Evolutionary conservation across 441 rosid genomes (phyloP), one percentile per base, ranked within the genome.

Genomic region (Adansonia gregorii): DNA sequence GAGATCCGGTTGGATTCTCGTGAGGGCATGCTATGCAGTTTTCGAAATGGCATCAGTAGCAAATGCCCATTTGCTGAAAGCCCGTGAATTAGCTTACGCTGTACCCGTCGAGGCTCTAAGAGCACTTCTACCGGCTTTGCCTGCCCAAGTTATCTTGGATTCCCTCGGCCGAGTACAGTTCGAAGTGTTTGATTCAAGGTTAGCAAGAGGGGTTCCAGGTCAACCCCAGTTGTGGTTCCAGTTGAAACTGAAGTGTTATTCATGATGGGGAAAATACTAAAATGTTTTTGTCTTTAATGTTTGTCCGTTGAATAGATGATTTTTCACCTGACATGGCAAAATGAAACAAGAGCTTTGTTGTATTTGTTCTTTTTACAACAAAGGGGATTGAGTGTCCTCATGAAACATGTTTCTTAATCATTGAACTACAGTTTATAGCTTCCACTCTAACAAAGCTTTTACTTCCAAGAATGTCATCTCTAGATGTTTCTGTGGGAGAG

Each of bases 31-130:
- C 59, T 83, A 87, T 59, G 94, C 85, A 1, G 93, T 93, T 66
- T 93, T 89, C 76, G 98, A 93, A 77, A 91, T 94, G 78, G 98
- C 95, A 46, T 93, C 97, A 4, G 89, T 91, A 2, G 97, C 98
- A 55, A 91, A 94, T 82, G 86, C 73, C 19, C 97, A 94, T 83
- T 83, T 93, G 76, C 79, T 78, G 83, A 65, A 91, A 89, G 94
- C 97, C 51, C 95, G 93, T 19, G 93, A 86, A 66, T 85, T 94
- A 63, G 90, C 89, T 0, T 86, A 82, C 67, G 84, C 87, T 6
- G 84, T 94, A 68, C 97, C 97, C 0, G 7, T 43, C 6, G 98
- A 91, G 63, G 94, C 94, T 67, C 86, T 79, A 61, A 88, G 92
- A 0, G 94, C 88, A 63, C 90, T 93, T 76, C 88, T 95, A 60